Evolutionary conservation across 345 rosid genomes (phyloP), one percentile per base, ranked within the genome.

Genomic region (Lepidium didymum): DNA sequence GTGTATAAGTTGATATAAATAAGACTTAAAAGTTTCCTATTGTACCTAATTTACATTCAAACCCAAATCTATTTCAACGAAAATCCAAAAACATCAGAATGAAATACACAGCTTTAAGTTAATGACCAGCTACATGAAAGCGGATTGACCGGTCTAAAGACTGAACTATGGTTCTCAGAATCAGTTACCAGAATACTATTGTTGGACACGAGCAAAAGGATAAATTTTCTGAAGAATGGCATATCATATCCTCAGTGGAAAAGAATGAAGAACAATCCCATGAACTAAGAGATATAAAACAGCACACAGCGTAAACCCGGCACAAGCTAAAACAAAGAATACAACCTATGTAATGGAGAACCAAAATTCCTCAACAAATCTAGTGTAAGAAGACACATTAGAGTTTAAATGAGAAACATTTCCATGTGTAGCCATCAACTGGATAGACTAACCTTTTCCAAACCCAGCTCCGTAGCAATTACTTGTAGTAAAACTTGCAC

Each of bases 401-500:
- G 14, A 67, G 29, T 42, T 36, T 44, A 18, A 35, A 43, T 35
- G 72, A 27, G 42, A 43, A 15, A 52, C 41, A 35, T 67, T 60
- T 18, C 53, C 52, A 33, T 47, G 31, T 72, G 31, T 44, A 52
- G 44, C 35, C 40, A 63, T 69, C 78, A 81, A 58, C 56, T 61
- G 43, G 75, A 59, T 37, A 53, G 9, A 70, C 75, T 70, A 44
- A 80, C 68, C 81, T 81, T 87, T 71, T 74, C 86, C 6, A 94
- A 83, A n/a, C 81, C 83, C 38, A 94, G 79, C 77, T 87, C 96
- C 13, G 68, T 72, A 0, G 87, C 75, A 45, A 94, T 51, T 38
- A 84, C 86, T 81, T 88, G 84, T 19, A 91, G 84, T 69, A 89
- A 72, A 49, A 82, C 83, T 68, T 81, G 91, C 56, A 91, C 93